These are phyloP conservation scores for Candida dajiaensis DNA, from an alignment of 805 yeast species.

Conservation along the genomic window DNA sequence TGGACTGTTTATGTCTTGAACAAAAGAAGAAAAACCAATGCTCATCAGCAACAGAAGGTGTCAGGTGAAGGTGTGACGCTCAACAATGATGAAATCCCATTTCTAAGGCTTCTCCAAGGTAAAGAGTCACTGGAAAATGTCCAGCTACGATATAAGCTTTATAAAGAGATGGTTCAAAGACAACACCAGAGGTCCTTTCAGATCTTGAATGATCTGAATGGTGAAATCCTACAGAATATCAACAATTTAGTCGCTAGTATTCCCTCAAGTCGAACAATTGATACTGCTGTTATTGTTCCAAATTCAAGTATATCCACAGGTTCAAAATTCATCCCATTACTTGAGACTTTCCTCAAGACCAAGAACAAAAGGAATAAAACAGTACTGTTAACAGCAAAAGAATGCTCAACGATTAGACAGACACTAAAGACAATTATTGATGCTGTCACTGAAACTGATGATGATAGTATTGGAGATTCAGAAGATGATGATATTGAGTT, in stretches of 20 bases:
- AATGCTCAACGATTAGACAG: constrained; percentile 21
- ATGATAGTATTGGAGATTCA: constrained; percentile 2
- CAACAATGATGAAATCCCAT: constrained; percentile 4
- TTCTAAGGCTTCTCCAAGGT: constrained; percentile 15
- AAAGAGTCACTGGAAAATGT: constrained; percentile 12
- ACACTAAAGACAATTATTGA: constrained; percentile 18
- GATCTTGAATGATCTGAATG: constrained; percentile 15
- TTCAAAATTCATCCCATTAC: constrained; percentile 10
- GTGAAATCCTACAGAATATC: constrained; percentile 11
- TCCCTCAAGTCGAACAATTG: constrained; percentile 5
- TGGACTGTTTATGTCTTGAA: constrained; percentile 18
- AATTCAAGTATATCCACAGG: constrained; percentile 20
- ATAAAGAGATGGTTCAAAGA: constrained; percentile 5
- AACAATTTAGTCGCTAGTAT: not conserved
- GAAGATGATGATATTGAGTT: constrained; percentile 12
- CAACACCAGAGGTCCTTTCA: constrained; percentile 11
- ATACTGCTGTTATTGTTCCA: constrained; percentile 17
- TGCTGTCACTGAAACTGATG: constrained; percentile 3
- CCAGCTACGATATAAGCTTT: constrained; percentile 13
- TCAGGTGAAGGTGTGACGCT: constrained; percentile 14
- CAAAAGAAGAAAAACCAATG: constrained; percentile 1
- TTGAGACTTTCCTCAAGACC: constrained; percentile 7
- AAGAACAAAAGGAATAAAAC: constrained; percentile 8
- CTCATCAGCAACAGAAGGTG: not conserved
- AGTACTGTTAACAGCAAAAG: constrained; percentile 19